Evolutionary conservation across 306 rosid species (phyloP), one percentile per base, ranked within the genome.

Genomic region (Dicorynia guianensis): DNA sequence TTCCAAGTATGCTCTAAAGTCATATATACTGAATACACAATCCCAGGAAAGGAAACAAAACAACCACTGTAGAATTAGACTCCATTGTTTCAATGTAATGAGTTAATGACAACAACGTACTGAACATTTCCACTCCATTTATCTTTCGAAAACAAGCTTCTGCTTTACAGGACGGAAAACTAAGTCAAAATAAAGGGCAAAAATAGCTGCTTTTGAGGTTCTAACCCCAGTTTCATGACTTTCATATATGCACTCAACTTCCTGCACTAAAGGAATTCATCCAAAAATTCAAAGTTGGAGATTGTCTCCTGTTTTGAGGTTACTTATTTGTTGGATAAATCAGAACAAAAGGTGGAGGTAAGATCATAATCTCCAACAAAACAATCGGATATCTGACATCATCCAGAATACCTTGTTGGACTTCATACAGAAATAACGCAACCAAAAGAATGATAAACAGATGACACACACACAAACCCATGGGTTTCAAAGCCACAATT

Each of bases 11-110:
- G 38, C 35, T 60, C 53, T 13, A 4, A 69, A 76, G 64, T 5
- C 44, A 33, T 30, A 20, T 9, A n/a, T 34, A 54, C 47, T 30
- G 39, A 74, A 36, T 35, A 54, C 50, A 75, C 15, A 39, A 74
- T 79, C 52, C 40, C 50, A 44, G 72, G 39, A 34, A 38, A 72
- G 47, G 33, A 66, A 60, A 38, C 46, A 33, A 62, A 59, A 43
- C 52, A 83, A 33, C 33, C 61, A 13, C 46, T 58, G 18, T 10
- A 44, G 15, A 5, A 74, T 64, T 36, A 19, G 13, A 18, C n/a
- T 12, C 9, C 19, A 5, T 11, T 17, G 39, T 46, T 67, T 50
- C 58, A 69, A 43, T 63, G 69, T 50, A 58, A 48, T 53, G 36
- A 46, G 30, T 25, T 25, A 25, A 25, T 25, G 30, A 25, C 2